phyloP scores from a whole-genome alignment of 2,329 filamentous ascomycete species.

The Diaporthe citriasiana region DNA sequence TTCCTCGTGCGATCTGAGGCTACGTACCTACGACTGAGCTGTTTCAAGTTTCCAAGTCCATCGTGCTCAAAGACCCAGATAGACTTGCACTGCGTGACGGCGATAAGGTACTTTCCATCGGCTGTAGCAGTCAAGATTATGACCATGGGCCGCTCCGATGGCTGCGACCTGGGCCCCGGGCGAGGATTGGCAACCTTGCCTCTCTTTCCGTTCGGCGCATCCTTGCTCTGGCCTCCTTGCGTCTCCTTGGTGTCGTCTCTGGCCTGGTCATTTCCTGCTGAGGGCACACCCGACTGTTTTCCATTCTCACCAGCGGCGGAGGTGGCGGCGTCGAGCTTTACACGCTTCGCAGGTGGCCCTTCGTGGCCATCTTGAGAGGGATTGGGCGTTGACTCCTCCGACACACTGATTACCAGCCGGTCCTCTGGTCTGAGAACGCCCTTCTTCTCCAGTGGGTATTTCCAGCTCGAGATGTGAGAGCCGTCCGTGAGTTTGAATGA shows the following conservation, averaged over 20 bases:
- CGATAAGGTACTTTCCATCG: conserved; percentile 78
- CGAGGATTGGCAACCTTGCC: conserved; percentile 45
- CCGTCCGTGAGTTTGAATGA: conserved; percentile 74
- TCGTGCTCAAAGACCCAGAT: conserved; percentile 85
- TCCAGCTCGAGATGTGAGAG: conserved; percentile 73
- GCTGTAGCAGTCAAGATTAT: conserved; percentile 76
- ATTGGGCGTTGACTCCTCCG: conserved; percentile 32
- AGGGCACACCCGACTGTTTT: conserved; percentile 32
- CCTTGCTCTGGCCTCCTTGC: conserved; percentile 45
- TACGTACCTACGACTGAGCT: conserved; percentile 79
- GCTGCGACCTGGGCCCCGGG: conserved; percentile 28
- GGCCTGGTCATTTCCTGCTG: neutral
- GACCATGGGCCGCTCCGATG: conserved; percentile 60
- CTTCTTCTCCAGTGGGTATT: conserved; percentile 56
- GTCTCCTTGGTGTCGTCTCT: conserved; percentile 27
- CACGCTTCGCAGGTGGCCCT: conserved; percentile 49
- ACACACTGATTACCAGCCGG: conserved; percentile 29
- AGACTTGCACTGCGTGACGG: conserved; percentile 91
- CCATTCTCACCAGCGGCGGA: conserved; percentile 37
- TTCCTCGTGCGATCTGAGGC: conserved; percentile 9
- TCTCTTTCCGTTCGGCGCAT: conserved; percentile 48
- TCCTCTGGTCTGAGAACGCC: conserved; percentile 42
- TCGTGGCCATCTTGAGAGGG: conserved; percentile 33
- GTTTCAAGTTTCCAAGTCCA: conserved; percentile 70
- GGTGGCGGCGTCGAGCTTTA: conserved; percentile 44